phyloP scores from a whole-genome alignment of 2,329 filamentous ascomycete genomes.

The Ophiocordyceps australis region DNA sequence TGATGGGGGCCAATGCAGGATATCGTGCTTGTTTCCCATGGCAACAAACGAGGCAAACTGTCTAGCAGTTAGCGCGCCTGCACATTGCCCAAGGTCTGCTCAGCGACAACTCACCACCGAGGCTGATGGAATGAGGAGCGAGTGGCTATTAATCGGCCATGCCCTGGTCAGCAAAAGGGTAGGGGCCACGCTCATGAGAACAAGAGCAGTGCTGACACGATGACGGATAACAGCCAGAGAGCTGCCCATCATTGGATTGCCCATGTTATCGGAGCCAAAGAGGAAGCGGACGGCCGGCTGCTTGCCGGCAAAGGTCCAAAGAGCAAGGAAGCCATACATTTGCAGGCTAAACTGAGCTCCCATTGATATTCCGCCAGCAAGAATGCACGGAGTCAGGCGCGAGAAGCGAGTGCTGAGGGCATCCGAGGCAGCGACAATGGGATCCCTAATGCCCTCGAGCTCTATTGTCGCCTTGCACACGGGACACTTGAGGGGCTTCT shows the following conservation, averaged over 20 bases:
- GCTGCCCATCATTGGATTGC: conserved; percentile 8
- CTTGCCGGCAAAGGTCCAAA: conserved; percentile 33
- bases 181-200: conserved; percentile 27
- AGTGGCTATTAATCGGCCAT: conserved; percentile 21
- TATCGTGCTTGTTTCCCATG: conserved; percentile 24
- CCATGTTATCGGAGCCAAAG: conserved; percentile 12
- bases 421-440: conserved; percentile 49
- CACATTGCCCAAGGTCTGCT: no score
- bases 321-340: conserved; percentile 31
- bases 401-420: conserved; percentile 35
- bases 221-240: conserved; percentile 9
- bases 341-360: conserved; percentile 32
- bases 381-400: conserved; percentile 39
- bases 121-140: conserved; percentile 21
- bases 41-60: no score
- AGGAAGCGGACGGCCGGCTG: conserved; percentile 23
- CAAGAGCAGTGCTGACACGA: conserved; percentile 13
- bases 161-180: conserved; percentile 23
- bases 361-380: conserved; percentile 37
- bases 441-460: conserved; percentile 56
- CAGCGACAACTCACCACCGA: conserved; percentile 17
- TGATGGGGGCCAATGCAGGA: conserved; percentile 33
- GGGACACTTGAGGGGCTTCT: conserved; percentile 60
- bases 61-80: no score
- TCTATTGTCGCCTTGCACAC: conserved; percentile 75